These are phyloP conservation scores for Saururus chinensis DNA, from an alignment of 164 flowering plant species.

Conservation along the genomic window DNA sequence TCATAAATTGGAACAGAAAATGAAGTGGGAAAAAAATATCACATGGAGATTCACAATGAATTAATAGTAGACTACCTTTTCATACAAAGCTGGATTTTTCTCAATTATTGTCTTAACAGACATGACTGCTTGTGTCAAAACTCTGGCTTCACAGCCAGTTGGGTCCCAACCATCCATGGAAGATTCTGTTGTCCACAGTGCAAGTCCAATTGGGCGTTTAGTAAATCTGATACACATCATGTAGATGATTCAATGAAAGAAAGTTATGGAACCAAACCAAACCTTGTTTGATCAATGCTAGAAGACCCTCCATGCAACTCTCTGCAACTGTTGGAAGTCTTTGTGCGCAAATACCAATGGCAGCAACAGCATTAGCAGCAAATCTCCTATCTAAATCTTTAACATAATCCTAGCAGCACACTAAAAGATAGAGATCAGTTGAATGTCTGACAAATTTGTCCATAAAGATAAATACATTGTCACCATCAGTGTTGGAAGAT, in stretches of 20 bases:
- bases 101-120: conserved; percentile 65
- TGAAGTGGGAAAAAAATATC: not conserved
- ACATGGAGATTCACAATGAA: conserved; percentile 1
- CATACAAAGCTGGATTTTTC: conserved; percentile 59
- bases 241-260: not conserved
- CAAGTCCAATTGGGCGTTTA: not conserved
- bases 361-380: conserved; percentile 92
- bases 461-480: no score
- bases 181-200: conserved; percentile 32
- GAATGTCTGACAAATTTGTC: not conserved
- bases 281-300: conserved; percentile 64
- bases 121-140: conserved; percentile 71
- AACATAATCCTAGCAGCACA: conserved; percentile 72
- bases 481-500: no score
- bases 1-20: not conserved
- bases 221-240: not conserved
- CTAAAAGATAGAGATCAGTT: conserved; percentile 31
- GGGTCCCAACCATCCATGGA: conserved; percentile 21
- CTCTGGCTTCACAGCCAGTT: conserved; percentile 47
- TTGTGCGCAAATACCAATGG: conserved; percentile 84
- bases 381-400: conserved; percentile 89
- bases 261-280: conserved; percentile 25
- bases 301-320: conserved; percentile 68
- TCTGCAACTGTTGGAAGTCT: conserved; percentile 55
- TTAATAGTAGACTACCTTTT: conserved; percentile 39